Evolutionary conservation across 164 flowering plant genomes (phyloP).

Genomic region (Buxus sempervirens): DNA sequence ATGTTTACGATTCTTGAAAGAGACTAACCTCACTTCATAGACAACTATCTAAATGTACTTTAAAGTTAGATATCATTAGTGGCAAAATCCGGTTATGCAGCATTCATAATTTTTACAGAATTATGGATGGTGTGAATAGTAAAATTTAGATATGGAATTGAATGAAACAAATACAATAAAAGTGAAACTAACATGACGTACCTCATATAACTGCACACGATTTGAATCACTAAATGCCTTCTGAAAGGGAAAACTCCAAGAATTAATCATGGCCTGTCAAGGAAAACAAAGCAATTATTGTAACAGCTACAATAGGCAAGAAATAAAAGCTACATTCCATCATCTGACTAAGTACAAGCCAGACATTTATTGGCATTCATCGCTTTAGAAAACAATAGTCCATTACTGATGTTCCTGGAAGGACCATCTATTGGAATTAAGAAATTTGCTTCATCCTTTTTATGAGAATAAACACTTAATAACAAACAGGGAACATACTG

Average conservation of each 20-base stretch:
- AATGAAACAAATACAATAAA: neutral
- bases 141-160: neutral
- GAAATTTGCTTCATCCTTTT: neutral
- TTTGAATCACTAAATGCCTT: constrained; percentile 54
- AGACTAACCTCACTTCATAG: neutral
- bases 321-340: neutral
- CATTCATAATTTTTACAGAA: neutral
- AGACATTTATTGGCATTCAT: neutral
- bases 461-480: neutral
- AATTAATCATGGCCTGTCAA: constrained; percentile 75
- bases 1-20: neutral
- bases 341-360: neutral
- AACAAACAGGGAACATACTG: neutral
- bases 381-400: neutral
- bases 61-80: neutral
- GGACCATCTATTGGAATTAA: neutral
- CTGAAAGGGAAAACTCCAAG: constrained; percentile 76
- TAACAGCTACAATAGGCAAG: constrained; percentile 1
- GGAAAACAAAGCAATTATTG: constrained; percentile 12
- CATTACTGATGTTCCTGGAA: neutral
- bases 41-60: neutral
- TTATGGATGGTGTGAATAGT: neutral
- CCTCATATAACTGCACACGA: constrained; percentile 70
- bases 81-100: neutral
- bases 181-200: constrained; percentile 17